phyloP scores from a whole-genome alignment of 306 rosid species.

The Casuarina glauca region DNA sequence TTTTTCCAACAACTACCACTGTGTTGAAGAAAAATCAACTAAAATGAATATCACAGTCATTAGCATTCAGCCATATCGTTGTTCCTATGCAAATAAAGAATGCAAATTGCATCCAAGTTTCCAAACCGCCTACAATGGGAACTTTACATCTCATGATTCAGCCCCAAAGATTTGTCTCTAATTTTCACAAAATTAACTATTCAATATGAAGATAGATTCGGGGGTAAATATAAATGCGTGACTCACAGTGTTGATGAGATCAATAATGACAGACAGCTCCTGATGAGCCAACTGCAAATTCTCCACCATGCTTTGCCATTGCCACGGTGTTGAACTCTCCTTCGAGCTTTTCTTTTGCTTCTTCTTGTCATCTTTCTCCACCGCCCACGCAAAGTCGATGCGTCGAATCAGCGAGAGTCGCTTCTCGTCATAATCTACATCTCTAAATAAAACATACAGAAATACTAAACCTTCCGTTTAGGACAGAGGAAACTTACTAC shows the following conservation, averaged over 20 bases:
- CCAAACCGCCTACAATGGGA: not conserved
- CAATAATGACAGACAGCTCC: constrained; percentile 81
- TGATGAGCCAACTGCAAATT: constrained; percentile 84
- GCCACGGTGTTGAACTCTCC: constrained; percentile 80
- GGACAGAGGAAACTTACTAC: not conserved
- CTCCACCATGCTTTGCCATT: constrained; percentile 88
- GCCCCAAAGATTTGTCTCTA: not conserved
- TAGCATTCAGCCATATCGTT: not conserved
- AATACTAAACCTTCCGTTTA: not conserved
- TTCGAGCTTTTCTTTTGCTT: constrained; percentile 77
- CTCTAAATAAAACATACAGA: constrained; percentile 27
- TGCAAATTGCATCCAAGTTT: not conserved
- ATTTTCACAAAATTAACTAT: not conserved
- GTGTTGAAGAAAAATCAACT: not conserved
- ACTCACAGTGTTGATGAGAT: constrained; percentile 90
- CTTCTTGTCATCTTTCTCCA: constrained; percentile 77
- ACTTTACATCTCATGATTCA: not conserved
- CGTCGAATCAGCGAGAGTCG: constrained; percentile 69
- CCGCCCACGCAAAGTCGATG: constrained; percentile 89
- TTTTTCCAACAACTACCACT: not conserved
- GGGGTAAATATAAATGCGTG: constrained; percentile 1
- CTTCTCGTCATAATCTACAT: constrained; percentile 79
- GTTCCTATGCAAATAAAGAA: not conserved
- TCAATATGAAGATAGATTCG: not conserved
- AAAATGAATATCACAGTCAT: not conserved